Percentiles rank a stretch among this genome's conserved stretches.
phyloP scores from a whole-genome alignment of 345 rosid species.

The Hirschfeldia incana region DNA sequence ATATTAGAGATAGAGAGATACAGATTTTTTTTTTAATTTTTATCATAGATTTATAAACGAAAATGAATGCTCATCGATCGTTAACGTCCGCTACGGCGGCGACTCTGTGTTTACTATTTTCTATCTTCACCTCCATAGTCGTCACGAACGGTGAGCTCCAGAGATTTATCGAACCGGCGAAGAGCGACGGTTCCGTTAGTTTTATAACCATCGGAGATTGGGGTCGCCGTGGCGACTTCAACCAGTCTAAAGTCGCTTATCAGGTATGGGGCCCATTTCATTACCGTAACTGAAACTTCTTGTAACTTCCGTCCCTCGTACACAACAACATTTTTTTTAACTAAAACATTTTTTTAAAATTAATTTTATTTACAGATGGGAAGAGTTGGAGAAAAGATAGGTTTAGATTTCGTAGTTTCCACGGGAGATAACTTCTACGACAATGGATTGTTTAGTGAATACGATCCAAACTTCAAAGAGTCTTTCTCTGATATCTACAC shows the following conservation, averaged over 20 bases:
- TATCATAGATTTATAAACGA: neutral
- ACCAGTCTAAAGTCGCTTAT: constrained; percentile 67
- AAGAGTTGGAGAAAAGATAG: constrained; percentile 55
- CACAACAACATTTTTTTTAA: neutral
- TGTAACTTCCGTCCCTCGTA: neutral
- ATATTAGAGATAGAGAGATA: constrained; percentile 4
- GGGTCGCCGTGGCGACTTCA: constrained; percentile 71
- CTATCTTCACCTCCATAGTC: neutral
- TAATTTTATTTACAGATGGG: constrained; percentile 59
- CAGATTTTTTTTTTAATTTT: neutral
- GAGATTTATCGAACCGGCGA: constrained; percentile 53
- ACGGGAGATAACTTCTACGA: constrained; percentile 93
- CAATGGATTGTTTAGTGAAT: constrained; percentile 53
- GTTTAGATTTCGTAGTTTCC: constrained; percentile 72
- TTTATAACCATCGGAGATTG: constrained; percentile 76
- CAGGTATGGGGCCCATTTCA: constrained; percentile 47
- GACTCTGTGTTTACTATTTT: constrained; percentile 17
- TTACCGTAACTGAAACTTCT: neutral
- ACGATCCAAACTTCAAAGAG: constrained; percentile 58
- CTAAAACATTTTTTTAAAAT: neutral
- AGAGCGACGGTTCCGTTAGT: constrained; percentile 54
- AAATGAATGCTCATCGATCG: constrained; percentile 23
- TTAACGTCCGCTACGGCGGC: neutral
- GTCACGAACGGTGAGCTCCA: constrained; percentile 47
- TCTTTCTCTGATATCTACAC: constrained; percentile 71